These are phyloP conservation scores for Hypoxylon sp. DNA, from an alignment of 2,329 filamentous ascomycete species.

Conservation along the genomic window DNA sequence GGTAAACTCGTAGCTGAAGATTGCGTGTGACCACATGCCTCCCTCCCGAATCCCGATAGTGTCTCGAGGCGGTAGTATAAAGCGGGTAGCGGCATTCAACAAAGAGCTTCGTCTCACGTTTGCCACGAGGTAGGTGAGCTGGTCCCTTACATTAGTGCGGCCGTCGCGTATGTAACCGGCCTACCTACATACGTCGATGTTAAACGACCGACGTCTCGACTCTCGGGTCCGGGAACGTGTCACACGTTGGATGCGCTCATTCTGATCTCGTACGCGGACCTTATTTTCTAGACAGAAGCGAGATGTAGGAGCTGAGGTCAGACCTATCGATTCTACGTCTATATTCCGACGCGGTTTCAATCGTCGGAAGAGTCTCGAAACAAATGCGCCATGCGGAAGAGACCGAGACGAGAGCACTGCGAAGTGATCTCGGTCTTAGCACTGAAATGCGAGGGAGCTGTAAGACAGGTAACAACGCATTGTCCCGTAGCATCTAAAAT, in stretches of 20 bases:
- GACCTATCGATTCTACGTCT: conserved; percentile 6
- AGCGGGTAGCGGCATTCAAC: conserved; percentile 5
- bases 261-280: conserved; percentile 6
- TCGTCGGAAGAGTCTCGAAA: neutral
- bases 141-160: neutral
- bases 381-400: conserved; percentile 1
- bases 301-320: conserved; percentile 29
- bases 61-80: conserved; percentile 19
- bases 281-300: conserved; percentile 13
- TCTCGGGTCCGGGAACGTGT: conserved; percentile 19
- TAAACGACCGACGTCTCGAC: conserved; percentile 21
- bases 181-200: conserved; percentile 7
- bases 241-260: conserved; percentile 4
- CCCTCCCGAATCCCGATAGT: conserved; percentile 20
- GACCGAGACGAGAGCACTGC: neutral
- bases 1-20: conserved; percentile 14
- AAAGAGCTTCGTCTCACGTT: conserved; percentile 14
- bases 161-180: conserved; percentile 11
- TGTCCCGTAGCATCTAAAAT: neutral
- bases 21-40: conserved; percentile 15
- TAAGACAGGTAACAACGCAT: neutral
- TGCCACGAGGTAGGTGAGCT: conserved; percentile 19
- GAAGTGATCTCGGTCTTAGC: neutral
- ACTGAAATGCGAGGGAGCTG: neutral
- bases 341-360: neutral